Conservation (phyloP, 108 stramenopile genomes). For the Nitzschia palea region DNA sequence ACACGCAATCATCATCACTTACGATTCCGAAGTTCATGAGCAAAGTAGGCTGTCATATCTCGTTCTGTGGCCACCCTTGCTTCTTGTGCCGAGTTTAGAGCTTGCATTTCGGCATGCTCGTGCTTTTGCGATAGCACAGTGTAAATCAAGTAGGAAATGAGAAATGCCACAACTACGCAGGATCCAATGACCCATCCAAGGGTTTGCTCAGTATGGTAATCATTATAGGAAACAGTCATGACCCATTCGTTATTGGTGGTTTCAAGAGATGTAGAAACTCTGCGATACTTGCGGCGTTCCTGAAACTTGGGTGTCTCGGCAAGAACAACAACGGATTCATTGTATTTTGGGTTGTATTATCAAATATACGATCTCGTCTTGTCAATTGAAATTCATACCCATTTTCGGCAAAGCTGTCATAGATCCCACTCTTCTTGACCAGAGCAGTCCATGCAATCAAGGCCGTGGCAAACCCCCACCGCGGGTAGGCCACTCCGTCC, state of each 20-base stretch:
- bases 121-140: slow-evolving; percentile 14
- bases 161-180: background rate
- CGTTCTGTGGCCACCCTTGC: slow-evolving; percentile 38
- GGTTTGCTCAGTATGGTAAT: background rate
- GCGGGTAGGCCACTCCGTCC: slow-evolving; percentile 41
- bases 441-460: slow-evolving; percentile 36
- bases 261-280: background rate
- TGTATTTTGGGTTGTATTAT: slow-evolving; percentile 9
- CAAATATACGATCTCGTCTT: slow-evolving; percentile 33
- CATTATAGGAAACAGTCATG: slow-evolving; percentile 11
- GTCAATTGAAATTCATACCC: slow-evolving; percentile 48
- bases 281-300: background rate
- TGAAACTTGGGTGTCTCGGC: background rate
- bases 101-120: slow-evolving; percentile 1
- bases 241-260: slow-evolving; percentile 14
- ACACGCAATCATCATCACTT: background rate
- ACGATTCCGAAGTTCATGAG: slow-evolving; percentile 46
- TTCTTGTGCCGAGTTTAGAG: slow-evolving; percentile 23
- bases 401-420: slow-evolving; percentile 30
- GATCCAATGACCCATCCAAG: background rate
- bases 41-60: slow-evolving; percentile 52
- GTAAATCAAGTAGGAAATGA: slow-evolving; percentile 10
- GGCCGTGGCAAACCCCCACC: slow-evolving; percentile 59
- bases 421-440: slow-evolving; percentile 38
- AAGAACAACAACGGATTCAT: slow-evolving; percentile 5